These are phyloP conservation scores for Fusarium transvaalense DNA, from an alignment of 2,329 filamentous ascomycete genomes.

Conservation along the genomic window DNA sequence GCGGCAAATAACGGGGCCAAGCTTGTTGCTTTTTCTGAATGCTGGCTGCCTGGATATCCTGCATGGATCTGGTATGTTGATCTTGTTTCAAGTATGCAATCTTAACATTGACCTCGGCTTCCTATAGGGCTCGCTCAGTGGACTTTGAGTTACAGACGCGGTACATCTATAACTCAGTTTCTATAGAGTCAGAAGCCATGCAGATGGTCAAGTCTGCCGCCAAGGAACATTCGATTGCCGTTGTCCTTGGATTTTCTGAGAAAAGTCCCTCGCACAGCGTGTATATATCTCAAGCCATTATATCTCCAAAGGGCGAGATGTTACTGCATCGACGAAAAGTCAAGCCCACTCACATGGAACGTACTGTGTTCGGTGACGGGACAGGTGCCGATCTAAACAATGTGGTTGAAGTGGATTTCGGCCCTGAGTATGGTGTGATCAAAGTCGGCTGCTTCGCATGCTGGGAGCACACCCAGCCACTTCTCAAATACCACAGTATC, in stretches of 20 bases:
- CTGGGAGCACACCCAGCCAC: conserved; percentile 65
- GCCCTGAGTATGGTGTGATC: conserved; percentile 44
- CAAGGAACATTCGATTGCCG: conserved; percentile 55
- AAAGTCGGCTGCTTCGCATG: conserved; percentile 61
- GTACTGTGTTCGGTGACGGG: conserved; percentile 63
- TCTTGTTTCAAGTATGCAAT: neutral
- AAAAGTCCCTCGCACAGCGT: conserved; percentile 51
- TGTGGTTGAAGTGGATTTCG: conserved; percentile 57
- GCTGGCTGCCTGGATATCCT: conserved; percentile 67
- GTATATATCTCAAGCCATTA: conserved; percentile 62
- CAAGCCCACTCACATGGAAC: conserved; percentile 67
- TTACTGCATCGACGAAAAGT: conserved; percentile 60
- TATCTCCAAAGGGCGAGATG: conserved; percentile 57
- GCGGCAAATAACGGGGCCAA: conserved; percentile 61
- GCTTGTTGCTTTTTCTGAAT: conserved; percentile 67
- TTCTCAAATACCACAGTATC: conserved; percentile 62
- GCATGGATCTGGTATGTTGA: conserved; percentile 54
- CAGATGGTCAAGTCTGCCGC: conserved; percentile 51
- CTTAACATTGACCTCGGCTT: neutral
- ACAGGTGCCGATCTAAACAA: conserved; percentile 54
- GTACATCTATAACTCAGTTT: conserved; percentile 58
- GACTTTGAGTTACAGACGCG: conserved; percentile 43
- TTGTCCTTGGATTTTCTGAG: conserved; percentile 60
- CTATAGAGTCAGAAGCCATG: conserved; percentile 58
- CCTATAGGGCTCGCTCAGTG: conserved; percentile 38